Conservation (phyloP, 495 filamentous ascomycete genomes). For the Penicillium coprophilum region DNA sequence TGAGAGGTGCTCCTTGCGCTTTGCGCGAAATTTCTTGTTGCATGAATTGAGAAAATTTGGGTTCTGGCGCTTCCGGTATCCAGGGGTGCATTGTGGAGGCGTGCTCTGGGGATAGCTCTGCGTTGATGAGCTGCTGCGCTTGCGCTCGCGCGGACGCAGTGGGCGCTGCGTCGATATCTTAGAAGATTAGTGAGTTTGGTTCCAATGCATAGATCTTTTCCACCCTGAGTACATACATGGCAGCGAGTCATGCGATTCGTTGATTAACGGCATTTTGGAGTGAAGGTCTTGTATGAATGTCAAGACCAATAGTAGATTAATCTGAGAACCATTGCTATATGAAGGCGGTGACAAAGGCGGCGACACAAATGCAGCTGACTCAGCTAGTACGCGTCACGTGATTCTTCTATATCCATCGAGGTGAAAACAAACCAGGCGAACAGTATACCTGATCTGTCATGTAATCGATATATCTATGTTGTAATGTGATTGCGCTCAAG, state of each 20-base stretch:
- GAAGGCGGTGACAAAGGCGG: not conserved
- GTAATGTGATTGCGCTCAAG: not conserved
- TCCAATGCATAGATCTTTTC: not conserved
- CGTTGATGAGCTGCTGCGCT: slow-evolving; percentile 62
- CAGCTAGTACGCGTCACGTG: slow-evolving; percentile 1
- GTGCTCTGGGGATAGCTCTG: slow-evolving; percentile 57
- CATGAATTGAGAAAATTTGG: slow-evolving; percentile 60
- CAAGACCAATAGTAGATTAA: slow-evolving; percentile 2
- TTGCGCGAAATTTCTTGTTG: slow-evolving; percentile 61
- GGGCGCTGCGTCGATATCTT: slow-evolving; percentile 71
- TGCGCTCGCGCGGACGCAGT: slow-evolving; percentile 55
- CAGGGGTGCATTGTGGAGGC: slow-evolving; percentile 38
- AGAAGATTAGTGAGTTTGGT: slow-evolving; percentile 18
- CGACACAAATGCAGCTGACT: not conserved
- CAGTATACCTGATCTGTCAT: not conserved
- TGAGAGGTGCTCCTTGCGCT: slow-evolving; percentile 51
- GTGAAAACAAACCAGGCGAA: not conserved
- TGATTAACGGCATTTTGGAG: slow-evolving; percentile 64
- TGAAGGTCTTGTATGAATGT: not conserved
- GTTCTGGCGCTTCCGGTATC: slow-evolving; percentile 38
- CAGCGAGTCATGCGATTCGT: slow-evolving; percentile 75
- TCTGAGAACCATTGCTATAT: slow-evolving; percentile 3
- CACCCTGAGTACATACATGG: slow-evolving; percentile 58
- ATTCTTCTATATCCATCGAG: not conserved
- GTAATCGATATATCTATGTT: not conserved